Percentiles rank a stretch among this genome's conserved stretches.
phyloP scores from a whole-genome alignment of 1,284 basidiomycete genomes.

The Earliella scabrosa region DNA sequence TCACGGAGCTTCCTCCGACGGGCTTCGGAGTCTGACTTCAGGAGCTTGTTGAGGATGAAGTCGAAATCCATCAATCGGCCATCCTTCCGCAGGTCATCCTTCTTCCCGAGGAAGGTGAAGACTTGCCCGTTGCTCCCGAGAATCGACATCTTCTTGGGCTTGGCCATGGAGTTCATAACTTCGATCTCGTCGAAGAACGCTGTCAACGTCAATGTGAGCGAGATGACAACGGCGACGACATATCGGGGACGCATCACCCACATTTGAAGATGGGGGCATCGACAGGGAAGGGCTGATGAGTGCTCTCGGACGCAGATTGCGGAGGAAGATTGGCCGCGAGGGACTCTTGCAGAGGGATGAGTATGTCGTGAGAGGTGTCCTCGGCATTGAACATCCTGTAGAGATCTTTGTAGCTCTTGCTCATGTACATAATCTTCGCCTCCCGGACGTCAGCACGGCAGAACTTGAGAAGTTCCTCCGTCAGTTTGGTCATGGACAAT shows the following conservation, averaged over 20 bases:
- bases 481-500: constrained; percentile 60
- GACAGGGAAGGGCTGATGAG: constrained; percentile 84
- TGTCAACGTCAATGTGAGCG: constrained; percentile 35
- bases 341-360: constrained; percentile 93
- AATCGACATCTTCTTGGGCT: constrained; percentile 92
- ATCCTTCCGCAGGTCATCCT: constrained; percentile 97
- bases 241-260: constrained; percentile 40
- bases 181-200: constrained; percentile 85
- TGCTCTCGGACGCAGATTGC: constrained; percentile 62
- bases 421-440: constrained; percentile 58
- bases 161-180: constrained; percentile 92
- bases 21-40: constrained; percentile 94
- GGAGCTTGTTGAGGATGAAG: constrained; percentile 96
- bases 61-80: constrained; percentile 99
- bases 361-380: constrained; percentile 58
- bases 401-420: constrained; percentile 67
- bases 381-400: constrained; percentile 47
- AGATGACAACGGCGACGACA: neutral
- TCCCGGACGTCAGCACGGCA: constrained; percentile 64
- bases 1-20: constrained; percentile 86
- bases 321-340: constrained; percentile 89
- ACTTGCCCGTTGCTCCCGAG: constrained; percentile 81
- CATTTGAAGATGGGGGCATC: constrained; percentile 81
- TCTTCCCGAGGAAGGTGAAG: constrained; percentile 96
- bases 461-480: constrained; percentile 68